Conservation (phyloP, 108 stramenopile species). For the Schizochytrium sp. region DNA sequence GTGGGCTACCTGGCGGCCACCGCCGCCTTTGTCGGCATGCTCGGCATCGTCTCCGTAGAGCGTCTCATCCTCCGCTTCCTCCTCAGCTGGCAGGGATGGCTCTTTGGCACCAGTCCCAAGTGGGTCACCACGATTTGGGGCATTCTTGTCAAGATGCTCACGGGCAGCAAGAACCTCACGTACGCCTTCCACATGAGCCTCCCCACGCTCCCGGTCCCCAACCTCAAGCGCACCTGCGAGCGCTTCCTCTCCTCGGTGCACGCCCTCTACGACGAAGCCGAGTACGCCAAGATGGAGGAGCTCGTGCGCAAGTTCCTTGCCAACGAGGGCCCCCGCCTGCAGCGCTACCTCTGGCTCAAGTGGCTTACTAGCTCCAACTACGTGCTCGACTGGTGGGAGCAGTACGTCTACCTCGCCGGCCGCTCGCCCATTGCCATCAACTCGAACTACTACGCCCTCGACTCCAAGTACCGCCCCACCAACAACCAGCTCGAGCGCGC, state of each 20-base stretch:
- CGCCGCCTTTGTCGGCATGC: slow-evolving; percentile 14
- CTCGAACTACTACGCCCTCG: slow-evolving; percentile 29
- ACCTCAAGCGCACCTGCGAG: slow-evolving; percentile 1
- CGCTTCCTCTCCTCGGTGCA: background rate
- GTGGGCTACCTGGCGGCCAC: slow-evolving; percentile 21
- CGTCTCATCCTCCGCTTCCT: slow-evolving; percentile 15
- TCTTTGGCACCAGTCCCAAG: background rate
- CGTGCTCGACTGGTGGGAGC: slow-evolving; percentile 27
- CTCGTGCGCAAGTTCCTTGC: slow-evolving; percentile 2
- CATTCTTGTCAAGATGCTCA: background rate
- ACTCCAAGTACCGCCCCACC: background rate
- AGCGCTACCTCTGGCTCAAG: slow-evolving; percentile 26
- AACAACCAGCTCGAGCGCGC: background rate
- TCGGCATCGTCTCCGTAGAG: slow-evolving; percentile 12
- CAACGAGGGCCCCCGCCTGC: slow-evolving; percentile 19
- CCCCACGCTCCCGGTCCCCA: slow-evolving; percentile 18
- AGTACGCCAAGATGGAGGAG: background rate
- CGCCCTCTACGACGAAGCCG: background rate
- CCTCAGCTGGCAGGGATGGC: slow-evolving; percentile 13
- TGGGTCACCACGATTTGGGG: background rate
- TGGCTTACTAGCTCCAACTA: background rate
- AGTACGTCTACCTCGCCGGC: slow-evolving; percentile 19
- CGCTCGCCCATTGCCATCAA: slow-evolving; percentile 10
- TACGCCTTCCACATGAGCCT: slow-evolving; percentile 12
- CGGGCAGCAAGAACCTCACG: slow-evolving; percentile 10